A percentile compares a stretch with the other conserved stretches of the same genome.
Conservation (phyloP, 225 moss, liverwort and hornwort genomes). For the Thuidium tamariscinum region DNA sequence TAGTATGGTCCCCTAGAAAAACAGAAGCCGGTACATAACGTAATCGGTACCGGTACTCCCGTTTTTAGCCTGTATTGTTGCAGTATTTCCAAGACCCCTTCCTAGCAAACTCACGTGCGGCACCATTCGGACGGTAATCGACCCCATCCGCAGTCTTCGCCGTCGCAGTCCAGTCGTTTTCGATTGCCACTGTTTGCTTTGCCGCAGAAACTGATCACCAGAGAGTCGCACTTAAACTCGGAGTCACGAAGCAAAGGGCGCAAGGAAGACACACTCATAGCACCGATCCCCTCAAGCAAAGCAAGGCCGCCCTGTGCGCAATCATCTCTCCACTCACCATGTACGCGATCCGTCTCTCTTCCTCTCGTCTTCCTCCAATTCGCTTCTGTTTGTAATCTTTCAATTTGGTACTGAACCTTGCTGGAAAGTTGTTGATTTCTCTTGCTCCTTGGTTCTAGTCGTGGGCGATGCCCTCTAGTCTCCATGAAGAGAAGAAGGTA, state of each 20-base stretch:
- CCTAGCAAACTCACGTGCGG: neutral
- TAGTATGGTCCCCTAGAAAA: too few relatives aligned
- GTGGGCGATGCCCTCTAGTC: neutral
- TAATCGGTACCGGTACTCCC: too few relatives aligned
- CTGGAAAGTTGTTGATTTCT: neutral
- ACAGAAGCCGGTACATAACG: too few relatives aligned
- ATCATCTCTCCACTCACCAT: neutral
- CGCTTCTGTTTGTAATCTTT: neutral
- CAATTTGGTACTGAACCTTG: neutral
- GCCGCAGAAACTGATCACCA: neutral
- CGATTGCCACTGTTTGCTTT: neutral
- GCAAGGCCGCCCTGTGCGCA: neutral
- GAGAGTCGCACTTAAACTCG: neutral
- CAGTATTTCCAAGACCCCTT: neutral
- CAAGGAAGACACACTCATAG: neutral
- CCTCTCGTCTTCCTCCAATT: neutral
- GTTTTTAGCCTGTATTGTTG: too few relatives aligned
- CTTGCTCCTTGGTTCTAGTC: neutral
- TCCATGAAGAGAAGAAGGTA: slow-evolving; percentile 15
- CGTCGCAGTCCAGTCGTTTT: neutral
- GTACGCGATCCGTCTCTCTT: neutral
- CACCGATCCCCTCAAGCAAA: neutral
- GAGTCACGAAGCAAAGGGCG: neutral
- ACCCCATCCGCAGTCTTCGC: neutral
- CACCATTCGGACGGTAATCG: neutral